Evolutionary conservation across 1,284 basidiomycete genomes (phyloP), one percentile per base, ranked within the genome.

Genomic region (Apiotrichum akiyoshidainum): DNA sequence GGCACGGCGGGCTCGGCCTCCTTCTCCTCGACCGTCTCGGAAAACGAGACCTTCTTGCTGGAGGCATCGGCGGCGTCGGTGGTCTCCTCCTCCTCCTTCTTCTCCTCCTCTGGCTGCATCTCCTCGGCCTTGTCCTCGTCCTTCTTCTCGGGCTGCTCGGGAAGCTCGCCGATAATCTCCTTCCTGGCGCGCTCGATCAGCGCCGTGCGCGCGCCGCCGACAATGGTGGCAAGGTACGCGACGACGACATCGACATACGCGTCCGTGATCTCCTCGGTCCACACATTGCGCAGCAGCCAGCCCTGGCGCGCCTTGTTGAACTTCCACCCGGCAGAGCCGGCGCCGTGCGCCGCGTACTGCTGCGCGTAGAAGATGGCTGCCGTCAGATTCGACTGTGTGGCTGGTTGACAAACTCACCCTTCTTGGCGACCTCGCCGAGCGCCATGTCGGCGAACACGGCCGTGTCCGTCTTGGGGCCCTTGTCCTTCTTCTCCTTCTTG

Each of bases 271-370:
- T 80, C 77, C 59, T 81, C 78, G 10, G 77, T 84, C 83, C 84
- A 89, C 16, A 87, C 62, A 65, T 91, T 86, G 17, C 87, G 83
- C 56, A 89, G 78, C 9, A 91, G 79, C 89, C 89, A 91, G 67
- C 89, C 89, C 70, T 91, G 89, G 47, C 83, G 81, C 1, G 87
- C 88, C 73, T 91, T 91, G 69, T 86, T 86, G 72, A 91, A 92
- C 70, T 90, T 91, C 88, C 88, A 90, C 31, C 55, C 51, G 13
- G 48, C 37, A 16, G 54, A 11, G 13, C 35, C 52, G 14, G 33
- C 19, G n/a, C 59, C 62, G 5, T 77, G 71, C 14, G 80, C 81
- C 33, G 80, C 77, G 35, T 72, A 75, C 61, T 83, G 82, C 59
- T 86, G 83, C 13, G 79, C 75, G 68, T 85, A 87, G 13, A 83